Evolutionary conservation across 2,329 filamentous ascomycete genomes (phyloP).

Genomic region (Pseudonectria foliicola): DNA sequence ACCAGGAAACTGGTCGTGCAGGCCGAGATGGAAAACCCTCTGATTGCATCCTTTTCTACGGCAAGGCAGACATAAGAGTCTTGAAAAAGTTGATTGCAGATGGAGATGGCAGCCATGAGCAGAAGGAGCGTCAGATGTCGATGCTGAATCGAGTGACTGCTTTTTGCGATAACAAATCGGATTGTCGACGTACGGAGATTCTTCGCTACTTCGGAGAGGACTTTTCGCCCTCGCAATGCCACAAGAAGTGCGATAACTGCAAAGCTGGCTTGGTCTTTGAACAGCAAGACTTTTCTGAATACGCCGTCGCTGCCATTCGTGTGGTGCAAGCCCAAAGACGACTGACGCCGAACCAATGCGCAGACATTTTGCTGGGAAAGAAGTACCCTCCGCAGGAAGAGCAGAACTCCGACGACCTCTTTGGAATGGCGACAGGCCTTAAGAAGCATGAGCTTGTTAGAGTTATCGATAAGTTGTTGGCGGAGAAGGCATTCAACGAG

Average conservation of each 20-base stretch:
- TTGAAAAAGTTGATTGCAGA: constrained; percentile 76
- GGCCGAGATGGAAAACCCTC: constrained; percentile 84
- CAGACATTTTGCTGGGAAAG: constrained; percentile 75
- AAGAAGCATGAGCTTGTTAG: constrained; percentile 73
- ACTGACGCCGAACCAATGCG: constrained; percentile 71
- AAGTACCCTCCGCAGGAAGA: constrained; percentile 52
- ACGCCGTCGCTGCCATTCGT: constrained; percentile 63
- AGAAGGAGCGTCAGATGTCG: constrained; percentile 74
- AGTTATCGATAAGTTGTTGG: constrained; percentile 69
- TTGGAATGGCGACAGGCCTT: constrained; percentile 62
- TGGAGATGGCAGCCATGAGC: constrained; percentile 66
- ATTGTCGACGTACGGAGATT: constrained; percentile 83
- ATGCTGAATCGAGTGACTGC: constrained; percentile 82
- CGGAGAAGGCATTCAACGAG: constrained; percentile 67
- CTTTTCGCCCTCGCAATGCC: constrained; percentile 66
- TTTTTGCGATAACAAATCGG: constrained; percentile 82
- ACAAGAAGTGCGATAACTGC: constrained; percentile 83
- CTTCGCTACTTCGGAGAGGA: constrained; percentile 90
- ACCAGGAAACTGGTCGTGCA: constrained; percentile 93
- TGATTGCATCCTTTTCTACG: constrained; percentile 85
- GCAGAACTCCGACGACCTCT: constrained; percentile 47
- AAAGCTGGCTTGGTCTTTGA: constrained; percentile 64
- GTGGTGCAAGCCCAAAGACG: constrained; percentile 55
- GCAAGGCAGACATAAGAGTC: constrained; percentile 66
- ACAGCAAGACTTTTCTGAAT: constrained; percentile 66